phyloP scores from a whole-genome alignment of 108 stramenopile species.

The Pseudonitzschia multistriata region DNA sequence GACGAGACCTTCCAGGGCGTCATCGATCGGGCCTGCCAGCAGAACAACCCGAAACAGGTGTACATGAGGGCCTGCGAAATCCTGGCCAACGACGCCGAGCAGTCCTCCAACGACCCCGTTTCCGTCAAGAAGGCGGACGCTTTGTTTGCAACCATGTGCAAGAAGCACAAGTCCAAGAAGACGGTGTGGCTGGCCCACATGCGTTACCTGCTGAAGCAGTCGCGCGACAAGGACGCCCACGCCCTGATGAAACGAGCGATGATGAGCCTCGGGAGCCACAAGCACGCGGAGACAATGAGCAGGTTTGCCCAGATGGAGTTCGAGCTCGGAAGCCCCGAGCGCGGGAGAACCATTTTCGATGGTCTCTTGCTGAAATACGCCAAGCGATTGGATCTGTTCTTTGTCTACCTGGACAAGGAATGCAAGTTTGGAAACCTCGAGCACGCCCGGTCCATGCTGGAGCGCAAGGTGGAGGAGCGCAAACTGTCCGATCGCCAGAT shows the following conservation, averaged over 20 bases:
- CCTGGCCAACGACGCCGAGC: constrained; percentile 65
- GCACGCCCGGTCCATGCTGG: constrained; percentile 76
- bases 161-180: constrained; percentile 89
- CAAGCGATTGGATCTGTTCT: constrained; percentile 91
- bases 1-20: constrained; percentile 61
- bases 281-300: constrained; percentile 89
- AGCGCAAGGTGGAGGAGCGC: constrained; percentile 50
- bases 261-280: constrained; percentile 79
- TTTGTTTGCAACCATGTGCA: constrained; percentile 81
- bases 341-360: constrained; percentile 91
- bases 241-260: constrained; percentile 81
- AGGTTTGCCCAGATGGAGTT: constrained; percentile 93
- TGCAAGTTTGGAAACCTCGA: constrained; percentile 84
- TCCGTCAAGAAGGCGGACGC: constrained; percentile 58
- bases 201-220: constrained; percentile 63
- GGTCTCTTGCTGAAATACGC: constrained; percentile 82
- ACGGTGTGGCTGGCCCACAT: constrained; percentile 90
- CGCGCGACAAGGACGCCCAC: constrained; percentile 81
- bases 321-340: constrained; percentile 82
- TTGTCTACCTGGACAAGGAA: constrained; percentile 94
- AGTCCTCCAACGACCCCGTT: constrained; percentile 31
- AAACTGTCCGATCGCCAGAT: constrained; percentile 92
- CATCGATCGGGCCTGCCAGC: constrained; percentile 82
- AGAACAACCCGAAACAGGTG: constrained; percentile 91
- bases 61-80: constrained; percentile 88